Evolutionary conservation across 2,329 filamentous ascomycete species (phyloP).

Genomic region (Sclerotinia nivalis): DNA sequence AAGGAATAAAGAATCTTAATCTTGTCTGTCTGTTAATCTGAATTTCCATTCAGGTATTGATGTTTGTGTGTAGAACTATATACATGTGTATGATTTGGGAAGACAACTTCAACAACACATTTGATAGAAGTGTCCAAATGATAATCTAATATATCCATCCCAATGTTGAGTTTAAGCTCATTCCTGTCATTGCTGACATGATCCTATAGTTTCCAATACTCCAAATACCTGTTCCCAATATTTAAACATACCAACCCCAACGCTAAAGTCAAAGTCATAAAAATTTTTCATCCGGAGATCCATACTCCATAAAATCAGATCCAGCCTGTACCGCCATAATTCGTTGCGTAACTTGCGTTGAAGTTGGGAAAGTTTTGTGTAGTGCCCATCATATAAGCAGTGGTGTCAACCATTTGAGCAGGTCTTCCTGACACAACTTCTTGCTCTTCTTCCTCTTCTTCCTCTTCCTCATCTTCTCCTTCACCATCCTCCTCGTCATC

Average conservation of each 20-base stretch:
- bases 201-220: slow-evolving; percentile 18
- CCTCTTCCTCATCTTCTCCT: slow-evolving; percentile 36
- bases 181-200: slow-evolving; percentile 20
- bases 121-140: not conserved
- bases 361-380: slow-evolving; percentile 16
- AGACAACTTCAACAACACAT: not conserved
- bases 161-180: not conserved
- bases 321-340: slow-evolving; percentile 15
- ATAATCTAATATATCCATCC: not conserved
- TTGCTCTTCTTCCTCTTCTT: not conserved
- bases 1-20: not conserved
- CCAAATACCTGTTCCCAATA: slow-evolving; percentile 22
- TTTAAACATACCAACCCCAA: slow-evolving; percentile 19
- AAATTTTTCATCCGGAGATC: slow-evolving; percentile 19
- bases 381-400: slow-evolving; percentile 5
- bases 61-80: slow-evolving; percentile 11
- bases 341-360: slow-evolving; percentile 11
- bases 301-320: slow-evolving; percentile 20
- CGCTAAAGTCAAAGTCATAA: slow-evolving; percentile 16
- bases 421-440: not conserved
- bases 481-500: slow-evolving; percentile 48
- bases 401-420: not conserved
- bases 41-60: slow-evolving; percentile 8
- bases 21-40: not conserved
- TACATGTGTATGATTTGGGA: not conserved